Percentiles rank a stretch among this genome's conserved stretches.
phyloP scores from a whole-genome alignment of 2,329 filamentous ascomycete species.

The Dactylellina cionopaga region DNA sequence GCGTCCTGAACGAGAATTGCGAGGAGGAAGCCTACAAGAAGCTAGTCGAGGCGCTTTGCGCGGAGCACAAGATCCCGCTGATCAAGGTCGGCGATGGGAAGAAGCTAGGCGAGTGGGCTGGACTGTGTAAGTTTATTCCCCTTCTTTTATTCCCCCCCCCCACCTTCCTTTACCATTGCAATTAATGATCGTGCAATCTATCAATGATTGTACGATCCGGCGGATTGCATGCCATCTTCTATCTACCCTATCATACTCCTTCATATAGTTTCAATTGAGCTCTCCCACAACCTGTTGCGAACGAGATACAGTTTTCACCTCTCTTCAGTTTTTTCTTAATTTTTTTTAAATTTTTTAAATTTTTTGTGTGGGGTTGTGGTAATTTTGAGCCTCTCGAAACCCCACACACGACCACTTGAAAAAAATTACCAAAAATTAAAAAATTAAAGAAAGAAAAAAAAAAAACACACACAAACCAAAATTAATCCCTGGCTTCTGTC shows the following conservation, averaged over 20 bases:
- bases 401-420: constrained; percentile 5
- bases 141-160: neutral
- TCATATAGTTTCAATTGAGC: no score
- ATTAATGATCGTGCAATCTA: no score
- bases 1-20: constrained; percentile 99
- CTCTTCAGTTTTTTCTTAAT: neutral
- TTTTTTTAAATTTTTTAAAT: neutral
- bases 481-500: no score
- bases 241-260: no score
- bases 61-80: constrained; percentile 99
- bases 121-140: constrained; percentile 83
- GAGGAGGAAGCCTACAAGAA: constrained; percentile 99
- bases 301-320: no score
- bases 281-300: no score
- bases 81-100: constrained; percentile 99
- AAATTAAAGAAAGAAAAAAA: constrained; percentile 8
- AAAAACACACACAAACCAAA: neutral
- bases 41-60: constrained; percentile 97
- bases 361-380: constrained; percentile 21
- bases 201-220: no score
- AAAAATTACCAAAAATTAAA: neutral
- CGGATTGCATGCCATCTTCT: no score
- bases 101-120: constrained; percentile 99
- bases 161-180: neutral
- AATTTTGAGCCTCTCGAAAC: neutral